Conservation (phyloP, 306 rosid genomes). For the Trifolium dubium region DNA sequence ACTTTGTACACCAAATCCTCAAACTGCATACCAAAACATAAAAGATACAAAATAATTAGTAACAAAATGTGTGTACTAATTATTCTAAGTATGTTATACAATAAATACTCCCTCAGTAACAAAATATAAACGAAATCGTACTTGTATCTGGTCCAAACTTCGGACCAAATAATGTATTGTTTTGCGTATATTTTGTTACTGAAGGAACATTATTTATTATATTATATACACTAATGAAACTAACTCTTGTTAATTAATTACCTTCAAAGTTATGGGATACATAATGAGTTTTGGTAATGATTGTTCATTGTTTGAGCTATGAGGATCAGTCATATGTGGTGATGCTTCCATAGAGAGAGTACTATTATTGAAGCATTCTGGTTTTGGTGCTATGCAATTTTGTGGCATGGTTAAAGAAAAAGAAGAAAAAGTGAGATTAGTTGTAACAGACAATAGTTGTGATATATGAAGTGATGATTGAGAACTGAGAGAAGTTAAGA, state of each 20-base stretch:
- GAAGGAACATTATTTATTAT: not conserved
- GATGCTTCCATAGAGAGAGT: constrained; percentile 41
- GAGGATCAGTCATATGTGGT: constrained; percentile 52
- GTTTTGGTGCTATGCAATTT: constrained; percentile 62
- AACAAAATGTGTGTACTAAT: constrained; percentile 14
- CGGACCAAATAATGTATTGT: not conserved
- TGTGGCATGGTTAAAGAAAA: constrained; percentile 53
- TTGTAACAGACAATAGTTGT: constrained; percentile 9
- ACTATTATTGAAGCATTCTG: constrained; percentile 44
- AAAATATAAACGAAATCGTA: too few species aligned
- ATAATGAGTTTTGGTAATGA: constrained; percentile 61
- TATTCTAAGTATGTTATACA: not conserved
- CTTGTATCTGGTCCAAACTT: not conserved
- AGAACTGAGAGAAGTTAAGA: constrained; percentile 54
- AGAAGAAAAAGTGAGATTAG: constrained; percentile 23
- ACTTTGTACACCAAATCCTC: constrained; percentile 92
- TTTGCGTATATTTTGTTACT: too few species aligned
- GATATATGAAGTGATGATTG: constrained; percentile 33
- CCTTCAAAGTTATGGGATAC: constrained; percentile 86
- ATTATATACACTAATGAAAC: not conserved
- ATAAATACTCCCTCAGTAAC: not conserved
- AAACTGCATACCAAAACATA: constrained; percentile 59
- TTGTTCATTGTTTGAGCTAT: constrained; percentile 47
- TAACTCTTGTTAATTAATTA: constrained; percentile 35
- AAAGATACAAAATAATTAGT: constrained; percentile 1